Base-by-base conservation (phyloP, 805 yeast species). In the Candida adriatica region DNA sequence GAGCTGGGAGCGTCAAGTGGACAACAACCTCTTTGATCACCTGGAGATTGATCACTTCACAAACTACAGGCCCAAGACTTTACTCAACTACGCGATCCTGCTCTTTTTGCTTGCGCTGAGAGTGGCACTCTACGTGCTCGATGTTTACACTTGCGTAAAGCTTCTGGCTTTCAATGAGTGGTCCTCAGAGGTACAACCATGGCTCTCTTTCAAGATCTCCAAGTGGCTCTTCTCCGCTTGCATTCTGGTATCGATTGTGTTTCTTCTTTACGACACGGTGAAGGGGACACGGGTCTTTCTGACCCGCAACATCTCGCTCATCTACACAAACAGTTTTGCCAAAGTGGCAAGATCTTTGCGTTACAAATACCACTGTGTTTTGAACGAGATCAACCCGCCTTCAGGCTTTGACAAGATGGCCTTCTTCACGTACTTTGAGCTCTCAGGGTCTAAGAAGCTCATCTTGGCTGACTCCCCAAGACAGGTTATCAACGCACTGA, bases 381-480 rank as follows among this genome's bases (percentile, higher is more conserved):
- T 78, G 51, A 73, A 79, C 44, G 69, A 70, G 40, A 78, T 86
- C 27, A 73, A 83, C 24, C 83, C 78, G n/a, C 61, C 73, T 24
- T 66, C 66, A 14, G 68, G 70, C 24, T 72, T 72, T 43, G 92
- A 84, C 43, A 76, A 79, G 68, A 54, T 77, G 30, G 72, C 85
- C 8, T 73, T 85, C 39, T 70, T 70, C 42, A 67, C 77, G 3
- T 83, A 73, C 55, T 72, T 71, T 41, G 76, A 82, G 29, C 59
- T 80, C 32, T 78, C 80, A 45, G 71, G 73, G 32, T 79, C 74
- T 42, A 46, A 81, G 10, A 60, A 73, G 27, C 67, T 85, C 43
- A 46, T 85, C 8, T 60, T 83, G 27, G 87, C 94, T 0, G 95
- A 86, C 44, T 68, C 87, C 13, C 96, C 96, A 16, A 73, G 96